These are phyloP conservation scores for Penicillium psychrosexuale DNA, from an alignment of 2,329 filamentous ascomycete genomes.

Conservation along the genomic window DNA sequence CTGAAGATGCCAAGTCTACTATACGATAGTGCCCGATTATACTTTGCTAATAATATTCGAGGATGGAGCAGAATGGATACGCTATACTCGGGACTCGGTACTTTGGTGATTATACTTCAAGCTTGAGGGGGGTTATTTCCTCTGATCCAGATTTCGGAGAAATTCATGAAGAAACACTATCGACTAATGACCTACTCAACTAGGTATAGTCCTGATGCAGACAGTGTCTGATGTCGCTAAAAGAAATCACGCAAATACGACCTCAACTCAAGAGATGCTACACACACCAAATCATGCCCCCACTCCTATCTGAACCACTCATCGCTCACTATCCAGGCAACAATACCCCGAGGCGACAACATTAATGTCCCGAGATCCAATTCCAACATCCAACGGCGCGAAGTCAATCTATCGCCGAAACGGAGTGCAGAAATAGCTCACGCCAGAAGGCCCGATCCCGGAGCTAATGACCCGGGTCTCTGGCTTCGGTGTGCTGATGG, in stretches of 20 bases:
- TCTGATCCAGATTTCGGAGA: not conserved
- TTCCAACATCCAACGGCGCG: not conserved
- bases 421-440: constrained; percentile 3
- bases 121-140: not conserved
- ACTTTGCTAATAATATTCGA: not conserved
- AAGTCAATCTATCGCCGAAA: not conserved
- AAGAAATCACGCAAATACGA: not conserved
- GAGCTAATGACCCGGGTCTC: constrained; percentile 6
- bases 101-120: not conserved
- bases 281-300: not conserved
- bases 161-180: not conserved
- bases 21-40: not conserved
- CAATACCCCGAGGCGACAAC: not conserved
- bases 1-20: constrained; percentile 2
- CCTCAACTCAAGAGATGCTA: not conserved
- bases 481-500: constrained; percentile 12
- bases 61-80: not conserved
- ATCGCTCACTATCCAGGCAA: not conserved
- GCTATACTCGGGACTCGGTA: not conserved
- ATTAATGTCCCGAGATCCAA: not conserved
- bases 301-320: not conserved
- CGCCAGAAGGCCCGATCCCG: constrained; percentile 8
- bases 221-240: not conserved
- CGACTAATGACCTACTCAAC: not conserved
- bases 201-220: not conserved